Evolutionary conservation across 768 basidiomycete species (phyloP), one percentile per base, ranked within the genome.

Genomic region (Suillus americanus): DNA sequence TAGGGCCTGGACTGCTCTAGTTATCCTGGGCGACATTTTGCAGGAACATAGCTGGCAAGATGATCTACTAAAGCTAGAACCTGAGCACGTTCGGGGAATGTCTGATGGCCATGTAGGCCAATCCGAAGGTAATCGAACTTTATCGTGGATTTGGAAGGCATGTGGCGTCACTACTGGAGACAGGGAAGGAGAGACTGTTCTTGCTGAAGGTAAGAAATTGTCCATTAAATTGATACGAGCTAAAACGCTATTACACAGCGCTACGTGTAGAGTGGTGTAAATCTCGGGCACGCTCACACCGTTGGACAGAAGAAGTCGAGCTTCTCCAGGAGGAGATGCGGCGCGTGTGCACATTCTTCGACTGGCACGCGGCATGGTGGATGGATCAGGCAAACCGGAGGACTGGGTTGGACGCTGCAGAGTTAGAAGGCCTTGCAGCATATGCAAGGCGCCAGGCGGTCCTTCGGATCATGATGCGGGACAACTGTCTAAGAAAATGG

Each of bases 191-290:
- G 43, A 45, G 33, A 37, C 41, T 5, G 16, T 25, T n/a, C 28
- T 25, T 9, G 18, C 35, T 30, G 60, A 61, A 18, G 40, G 60
- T 61, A 45, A 46, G 60, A 25, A 23, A 37, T 37, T 28, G 35
- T 55, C 54, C 20, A n/a, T 59, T 37, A 10, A n/a, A 23, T 61
- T 16, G 40, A 18, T 23, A 25, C 23, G 9, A 23, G 20, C 23
- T 59, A 23, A 35, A 37, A 14, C 3, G 12, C 20, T 35, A 16
- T 62, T 8, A 43, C 7, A 30, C 41, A 65, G 64, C 35, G 5
- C 23, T 65, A 43, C n/a, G n/a, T 14, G 57, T 65, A 9, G 64
- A 65, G 46, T 65, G 64, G 64, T 61, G 60, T 40, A 65, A 65
- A 41, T 62, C 64, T 28, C 28, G 25, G 28, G 61, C 60, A 3